A percentile compares a stretch with the other conserved stretches of the same genome.
phyloP scores from a whole-genome alignment of 306 rosid genomes.

The Cajanus cajan region DNA sequence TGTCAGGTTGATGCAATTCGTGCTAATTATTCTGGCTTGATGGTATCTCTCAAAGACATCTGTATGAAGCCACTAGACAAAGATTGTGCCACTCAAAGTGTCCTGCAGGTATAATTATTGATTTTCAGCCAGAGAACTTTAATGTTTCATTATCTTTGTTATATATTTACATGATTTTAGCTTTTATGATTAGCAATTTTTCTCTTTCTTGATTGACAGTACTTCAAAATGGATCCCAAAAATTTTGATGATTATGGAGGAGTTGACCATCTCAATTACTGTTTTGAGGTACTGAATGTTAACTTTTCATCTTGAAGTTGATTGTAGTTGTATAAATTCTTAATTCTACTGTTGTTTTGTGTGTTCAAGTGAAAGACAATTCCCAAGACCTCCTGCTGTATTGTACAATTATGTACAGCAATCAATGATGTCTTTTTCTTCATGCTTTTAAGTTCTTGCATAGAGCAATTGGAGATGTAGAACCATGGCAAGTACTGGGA shows the following conservation, averaged over 20 bases:
- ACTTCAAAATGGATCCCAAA: constrained; percentile 86
- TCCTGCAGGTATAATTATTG: constrained; percentile 70
- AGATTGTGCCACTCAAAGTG: constrained; percentile 93
- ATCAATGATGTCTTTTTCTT: constrained; percentile 5
- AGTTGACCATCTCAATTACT: constrained; percentile 84
- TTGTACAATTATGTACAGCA: background rate
- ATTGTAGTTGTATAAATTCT: background rate
- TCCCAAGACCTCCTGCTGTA: constrained; percentile 28
- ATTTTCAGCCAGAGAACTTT: constrained; percentile 10
- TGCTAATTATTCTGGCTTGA: constrained; percentile 72
- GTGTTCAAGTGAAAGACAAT: background rate
- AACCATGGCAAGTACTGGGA: background rate
- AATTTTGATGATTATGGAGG: constrained; percentile 81
- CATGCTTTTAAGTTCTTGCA: constrained; percentile 14
- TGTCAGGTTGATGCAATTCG: constrained; percentile 77
- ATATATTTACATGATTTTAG: constrained; percentile 20
- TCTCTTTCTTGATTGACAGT: constrained; percentile 52
- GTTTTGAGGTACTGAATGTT: constrained; percentile 73
- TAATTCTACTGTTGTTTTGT: constrained; percentile 9
- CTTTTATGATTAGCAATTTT: constrained; percentile 22
- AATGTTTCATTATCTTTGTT: constrained; percentile 6
- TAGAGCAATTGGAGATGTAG: background rate
- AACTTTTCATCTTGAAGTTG: constrained; percentile 36
- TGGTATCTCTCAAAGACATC: constrained; percentile 75
- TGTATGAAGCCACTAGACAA: constrained; percentile 96